Conservation (phyloP, 768 basidiomycete genomes). For the Albatrellus ellisii region DNA sequence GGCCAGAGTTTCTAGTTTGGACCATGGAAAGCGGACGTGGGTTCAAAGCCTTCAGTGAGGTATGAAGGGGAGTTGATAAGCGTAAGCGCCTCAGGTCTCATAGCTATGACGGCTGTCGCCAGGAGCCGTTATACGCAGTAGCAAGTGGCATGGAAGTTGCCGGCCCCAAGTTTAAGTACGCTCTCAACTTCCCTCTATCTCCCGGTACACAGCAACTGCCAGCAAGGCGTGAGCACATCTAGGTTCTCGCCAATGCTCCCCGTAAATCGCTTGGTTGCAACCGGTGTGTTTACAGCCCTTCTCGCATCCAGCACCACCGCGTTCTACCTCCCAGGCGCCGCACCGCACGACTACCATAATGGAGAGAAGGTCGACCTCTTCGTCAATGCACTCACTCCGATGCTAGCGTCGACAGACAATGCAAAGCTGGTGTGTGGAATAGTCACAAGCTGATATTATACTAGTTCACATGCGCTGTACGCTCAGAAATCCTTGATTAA, state of each 20-base stretch:
- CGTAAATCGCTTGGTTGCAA: conserved; percentile 11
- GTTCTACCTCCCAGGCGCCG: conserved; percentile 89
- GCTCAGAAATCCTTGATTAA: conserved; percentile 82
- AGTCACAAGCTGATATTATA: background rate
- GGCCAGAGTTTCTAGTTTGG: too few species aligned
- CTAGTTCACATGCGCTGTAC: background rate
- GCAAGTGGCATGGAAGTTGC: too few species aligned
- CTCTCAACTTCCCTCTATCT: too few species aligned
- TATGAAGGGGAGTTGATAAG: too few species aligned
- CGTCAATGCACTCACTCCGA: conserved; percentile 86
- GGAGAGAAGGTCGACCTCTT: conserved; percentile 70
- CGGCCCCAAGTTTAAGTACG: too few species aligned
- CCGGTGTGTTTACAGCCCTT: conserved; percentile 14
- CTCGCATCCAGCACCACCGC: conserved; percentile 25
- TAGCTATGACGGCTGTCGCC: too few species aligned
- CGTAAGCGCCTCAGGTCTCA: too few species aligned
- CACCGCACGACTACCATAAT: conserved; percentile 66
- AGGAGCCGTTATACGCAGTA: too few species aligned
- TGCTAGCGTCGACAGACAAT: conserved; percentile 52
- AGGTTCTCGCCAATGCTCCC: conserved; percentile 9
- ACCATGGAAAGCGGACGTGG: too few species aligned
- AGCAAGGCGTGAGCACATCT: too few species aligned
- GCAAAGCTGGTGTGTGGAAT: conserved; percentile 52
- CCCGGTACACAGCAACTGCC: too few species aligned
- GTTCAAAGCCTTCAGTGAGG: too few species aligned